Conservation (phyloP, 805 yeast genomes). For the Candida pini region DNA sequence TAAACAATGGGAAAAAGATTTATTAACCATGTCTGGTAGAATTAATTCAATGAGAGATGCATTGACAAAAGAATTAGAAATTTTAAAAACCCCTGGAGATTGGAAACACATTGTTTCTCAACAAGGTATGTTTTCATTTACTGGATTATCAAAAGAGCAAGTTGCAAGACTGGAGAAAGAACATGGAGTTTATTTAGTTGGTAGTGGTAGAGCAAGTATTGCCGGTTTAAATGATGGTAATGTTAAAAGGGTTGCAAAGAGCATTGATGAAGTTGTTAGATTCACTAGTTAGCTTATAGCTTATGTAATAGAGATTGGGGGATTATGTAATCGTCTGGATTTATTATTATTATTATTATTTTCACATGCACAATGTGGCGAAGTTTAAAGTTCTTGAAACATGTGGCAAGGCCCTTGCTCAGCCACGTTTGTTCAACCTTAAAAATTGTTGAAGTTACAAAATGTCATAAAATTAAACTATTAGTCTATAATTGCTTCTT, state of each 20-base stretch:
- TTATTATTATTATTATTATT: too few species aligned
- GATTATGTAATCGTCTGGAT: too few species aligned
- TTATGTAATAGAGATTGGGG: too few species aligned
- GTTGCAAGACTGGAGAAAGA: conserved; percentile 68
- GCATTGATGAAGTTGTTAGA: conserved; percentile 73
- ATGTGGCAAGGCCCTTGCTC: too few species aligned
- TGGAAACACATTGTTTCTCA: conserved; percentile 91
- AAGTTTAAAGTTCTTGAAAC: too few species aligned
- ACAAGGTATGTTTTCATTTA: conserved; percentile 95
- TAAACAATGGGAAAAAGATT: conserved; percentile 77
- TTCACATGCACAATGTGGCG: too few species aligned
- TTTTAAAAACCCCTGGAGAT: conserved; percentile 74
- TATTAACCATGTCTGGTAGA: conserved; percentile 81
- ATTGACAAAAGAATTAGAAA: conserved; percentile 54
- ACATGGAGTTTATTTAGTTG: conserved; percentile 77
- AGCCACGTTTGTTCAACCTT: too few species aligned
- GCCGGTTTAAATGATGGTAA: conserved; percentile 86
- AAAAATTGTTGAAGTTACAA: too few species aligned
- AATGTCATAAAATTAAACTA: too few species aligned
- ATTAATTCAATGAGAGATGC: conserved; percentile 72
- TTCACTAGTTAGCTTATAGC: too few species aligned
- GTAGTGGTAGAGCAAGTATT: conserved; percentile 86
- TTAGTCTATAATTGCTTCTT: too few species aligned
- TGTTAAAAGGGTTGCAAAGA: conserved; percentile 70
- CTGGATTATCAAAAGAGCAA: conserved; percentile 76